Evolutionary conservation across 2,329 filamentous ascomycete species (phyloP), one percentile per base, ranked within the genome.

Genomic region (Colletotrichum navitas): DNA sequence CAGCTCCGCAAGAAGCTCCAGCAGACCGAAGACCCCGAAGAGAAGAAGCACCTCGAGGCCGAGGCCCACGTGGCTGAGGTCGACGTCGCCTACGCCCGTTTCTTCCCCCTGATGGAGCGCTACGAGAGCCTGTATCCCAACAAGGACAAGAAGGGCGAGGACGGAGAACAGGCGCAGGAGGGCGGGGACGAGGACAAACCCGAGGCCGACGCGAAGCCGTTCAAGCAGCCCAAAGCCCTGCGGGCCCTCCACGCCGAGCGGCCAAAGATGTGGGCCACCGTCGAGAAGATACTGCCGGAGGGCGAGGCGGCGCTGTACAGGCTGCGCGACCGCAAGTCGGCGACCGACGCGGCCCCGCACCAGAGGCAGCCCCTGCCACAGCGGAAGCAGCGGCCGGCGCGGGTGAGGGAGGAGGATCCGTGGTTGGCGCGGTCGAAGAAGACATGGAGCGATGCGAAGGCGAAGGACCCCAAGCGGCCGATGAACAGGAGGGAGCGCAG

Each of bases 61-160:
- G 85, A 90, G 71, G 83, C 93, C n/a, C 91, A 93, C 78, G 84
- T 89, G 32, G 89, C 90, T 34, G 88, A 94, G 77, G 88, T 95
- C 16, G 93, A 95, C 77, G 84, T 93, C 73, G 90, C 93, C 76
- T 96, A 96, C 78, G 89, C 93, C 1, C 86, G 89, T 64, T 92
- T 91, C 80, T 93, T 89, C 73, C 93, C 93, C 1, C 88, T 93
- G 55, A 85, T 91, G 76, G 90, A 93, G 79, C 84, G 87, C 29
- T 96, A 96, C 80, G 85, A 93, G 74, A 90, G 89, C 75, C 78
- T 92, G 21, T 92, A 91, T 75, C 83, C 87, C 74, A 75, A 75
- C 67, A 72, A 68, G 58, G 65, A 75, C 51, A 74, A 77, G 68
- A 72, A 75, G 16, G 80, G 80, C 2, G 80, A 83, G 61, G 83